Evolutionary conservation across 164 flowering plant species (phyloP), one percentile per base, ranked within the genome.

Genomic region (Umbilicus rupestris): DNA sequence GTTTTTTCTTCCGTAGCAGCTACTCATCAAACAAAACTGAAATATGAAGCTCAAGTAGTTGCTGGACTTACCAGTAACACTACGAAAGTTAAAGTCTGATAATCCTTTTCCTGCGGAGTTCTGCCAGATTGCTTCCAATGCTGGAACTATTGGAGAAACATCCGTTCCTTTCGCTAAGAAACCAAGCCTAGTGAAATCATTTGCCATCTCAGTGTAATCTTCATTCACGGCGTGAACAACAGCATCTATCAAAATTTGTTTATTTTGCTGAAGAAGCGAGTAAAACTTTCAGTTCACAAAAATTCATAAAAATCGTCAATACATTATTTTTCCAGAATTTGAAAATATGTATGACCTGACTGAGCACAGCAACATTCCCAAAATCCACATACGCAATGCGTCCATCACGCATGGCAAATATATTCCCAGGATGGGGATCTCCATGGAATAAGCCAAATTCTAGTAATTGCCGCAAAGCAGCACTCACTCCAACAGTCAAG

Each of bases 161-260:
- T 94, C 96, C 63, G 96, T 94, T 68, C 95, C 98, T 70, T 83
- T 89, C 30, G 97, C 91, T 68, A 94, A 83, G 73, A 94, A 94
- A 63, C 98, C 97, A 72, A 94, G 97, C 83, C 97, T 84, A 63
- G 98, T 94, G 80, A 94, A 90, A 78, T 94, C 98, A 79, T 90
- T 90, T 65, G 98, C 98, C 98, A 94, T 94, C 82, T 94, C 98
- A 73, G 44, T 81, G 78, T 94, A 94, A 72, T 94, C 98, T 78
- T 94, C 98, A 76, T 94, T 94, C 28, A 94, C 98, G 76, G 98
- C 98, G 82, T 94, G 98, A 69, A 94, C 98, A 72, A 94, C 97
- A 77, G 98, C 98, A 82, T 94, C 98, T 58, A 94, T 94, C 80
- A 94, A 73, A 67, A 94, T 89, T 80, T 94, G 95, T 67, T 94